Evolutionary conservation across 768 basidiomycete genomes (phyloP).

Genomic region (Russula earlei): DNA sequence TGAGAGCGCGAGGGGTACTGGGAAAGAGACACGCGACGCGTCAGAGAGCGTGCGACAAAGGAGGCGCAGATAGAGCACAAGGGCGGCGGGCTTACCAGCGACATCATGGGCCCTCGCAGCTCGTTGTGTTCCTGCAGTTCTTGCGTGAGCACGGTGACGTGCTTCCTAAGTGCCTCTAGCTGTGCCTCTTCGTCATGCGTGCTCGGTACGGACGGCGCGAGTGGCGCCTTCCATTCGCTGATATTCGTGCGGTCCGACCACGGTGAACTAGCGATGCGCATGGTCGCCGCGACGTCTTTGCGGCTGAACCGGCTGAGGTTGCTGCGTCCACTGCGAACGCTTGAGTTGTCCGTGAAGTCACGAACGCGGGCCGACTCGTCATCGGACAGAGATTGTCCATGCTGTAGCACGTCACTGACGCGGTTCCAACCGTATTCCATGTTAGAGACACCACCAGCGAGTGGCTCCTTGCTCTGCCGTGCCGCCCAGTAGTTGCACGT

Average conservation of each 20-base stretch:
- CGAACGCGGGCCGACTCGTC: slow-evolving; percentile 40
- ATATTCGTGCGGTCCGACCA: slow-evolving; percentile 69
- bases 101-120: slow-evolving; percentile 71
- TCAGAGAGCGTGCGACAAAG: slow-evolving; percentile 5
- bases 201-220: slow-evolving; percentile 76
- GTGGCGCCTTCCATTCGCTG: slow-evolving; percentile 91
- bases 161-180: slow-evolving; percentile 78
- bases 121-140: slow-evolving; percentile 82
- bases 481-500: slow-evolving; percentile 99
- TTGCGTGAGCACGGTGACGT: slow-evolving; percentile 61
- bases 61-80: slow-evolving; percentile 7
- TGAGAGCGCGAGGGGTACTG: slow-evolving; percentile 75
- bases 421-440: slow-evolving; percentile 99
- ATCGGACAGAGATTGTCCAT: slow-evolving; percentile 49
- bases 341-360: slow-evolving; percentile 55
- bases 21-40: not conserved
- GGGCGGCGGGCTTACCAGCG: slow-evolving; percentile 49
- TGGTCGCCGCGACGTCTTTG: slow-evolving; percentile 56
- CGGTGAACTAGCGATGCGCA: slow-evolving; percentile 59
- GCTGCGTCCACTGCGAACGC: slow-evolving; percentile 69
- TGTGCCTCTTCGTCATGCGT: slow-evolving; percentile 88
- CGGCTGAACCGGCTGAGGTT: slow-evolving; percentile 64
- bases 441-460: slow-evolving; percentile 93
- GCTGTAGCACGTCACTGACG: slow-evolving; percentile 44
- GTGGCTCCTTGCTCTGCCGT: slow-evolving; percentile 86